Evolutionary conservation across 305 asterid species (phyloP).

Genomic region (Fraxinus sp.): DNA sequence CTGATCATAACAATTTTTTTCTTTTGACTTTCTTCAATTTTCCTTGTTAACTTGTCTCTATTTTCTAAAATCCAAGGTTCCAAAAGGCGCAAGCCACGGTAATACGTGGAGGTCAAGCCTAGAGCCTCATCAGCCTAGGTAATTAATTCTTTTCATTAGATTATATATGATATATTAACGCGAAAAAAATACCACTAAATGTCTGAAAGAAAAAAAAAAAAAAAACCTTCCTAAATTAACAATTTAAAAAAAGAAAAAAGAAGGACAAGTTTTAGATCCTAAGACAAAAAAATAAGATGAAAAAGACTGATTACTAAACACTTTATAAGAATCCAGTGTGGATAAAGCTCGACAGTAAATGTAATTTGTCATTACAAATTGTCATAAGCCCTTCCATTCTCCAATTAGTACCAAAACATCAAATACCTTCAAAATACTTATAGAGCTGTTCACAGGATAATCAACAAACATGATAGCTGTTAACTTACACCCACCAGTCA

Average conservation of each 20-base stretch:
- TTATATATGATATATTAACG: neutral
- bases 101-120: neutral
- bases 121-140: neutral
- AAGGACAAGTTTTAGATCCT: neutral
- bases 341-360: neutral
- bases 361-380: neutral
- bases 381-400: conserved; percentile 5
- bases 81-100: neutral
- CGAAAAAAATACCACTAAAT: too few relatives aligned
- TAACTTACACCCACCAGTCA: neutral
- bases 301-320: neutral
- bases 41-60: neutral
- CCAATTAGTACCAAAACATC: neutral
- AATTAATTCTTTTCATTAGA: neutral
- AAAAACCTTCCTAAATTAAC: too few relatives aligned
- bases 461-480: neutral
- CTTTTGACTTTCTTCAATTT: too few relatives aligned
- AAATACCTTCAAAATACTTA: conserved; percentile 11
- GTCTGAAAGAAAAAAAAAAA: neutral
- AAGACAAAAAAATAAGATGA: neutral
- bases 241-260: too few relatives aligned
- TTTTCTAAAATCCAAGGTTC: neutral
- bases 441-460: neutral
- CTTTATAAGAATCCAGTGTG: neutral
- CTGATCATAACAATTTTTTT: neutral